phyloP scores from a whole-genome alignment of 2,329 filamentous ascomycete species.

The Colletotrichum orchidophilum region DNA sequence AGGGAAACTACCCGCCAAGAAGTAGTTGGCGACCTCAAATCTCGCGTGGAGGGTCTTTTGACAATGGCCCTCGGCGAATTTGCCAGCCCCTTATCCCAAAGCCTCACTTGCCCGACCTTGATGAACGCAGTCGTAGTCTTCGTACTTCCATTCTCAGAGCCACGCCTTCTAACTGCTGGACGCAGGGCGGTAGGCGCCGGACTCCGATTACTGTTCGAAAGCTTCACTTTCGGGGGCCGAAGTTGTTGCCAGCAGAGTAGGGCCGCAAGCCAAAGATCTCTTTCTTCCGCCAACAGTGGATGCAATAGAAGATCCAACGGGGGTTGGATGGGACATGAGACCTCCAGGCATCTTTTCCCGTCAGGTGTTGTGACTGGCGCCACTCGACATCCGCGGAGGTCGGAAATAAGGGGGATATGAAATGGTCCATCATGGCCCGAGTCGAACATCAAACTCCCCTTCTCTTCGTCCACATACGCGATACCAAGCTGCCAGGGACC shows the following conservation, averaged over 20 bases:
- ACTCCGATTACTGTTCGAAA: conserved; percentile 55
- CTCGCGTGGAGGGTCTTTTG: conserved; percentile 65
- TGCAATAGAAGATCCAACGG: conserved; percentile 71
- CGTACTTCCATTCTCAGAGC: conserved; percentile 24
- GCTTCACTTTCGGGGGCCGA: conserved; percentile 65
- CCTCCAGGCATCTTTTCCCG: conserved; percentile 61
- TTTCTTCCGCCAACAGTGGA: conserved; percentile 71
- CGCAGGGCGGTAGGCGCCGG: conserved; percentile 48
- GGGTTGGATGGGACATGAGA: conserved; percentile 55
- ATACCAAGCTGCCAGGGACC: conserved; percentile 76
- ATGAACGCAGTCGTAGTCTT: conserved; percentile 74
- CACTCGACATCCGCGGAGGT: conserved; percentile 79
- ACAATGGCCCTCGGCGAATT: conserved; percentile 65
- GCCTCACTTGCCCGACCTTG: conserved; percentile 89
- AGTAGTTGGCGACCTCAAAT: conserved; percentile 61
- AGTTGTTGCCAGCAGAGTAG: conserved; percentile 85
- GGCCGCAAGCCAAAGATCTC: conserved; percentile 83
- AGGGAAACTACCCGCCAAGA: conserved; percentile 91
- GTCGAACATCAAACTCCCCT: conserved; percentile 79
- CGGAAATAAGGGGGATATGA: conserved; percentile 73
- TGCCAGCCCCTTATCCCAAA: conserved; percentile 84
- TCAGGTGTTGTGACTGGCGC: conserved; percentile 61
- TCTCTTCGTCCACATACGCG: conserved; percentile 81
- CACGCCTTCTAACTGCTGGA: conserved; percentile 35
- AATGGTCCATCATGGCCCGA: conserved; percentile 72